These are phyloP conservation scores for Phialophora tarda DNA, from an alignment of 2,329 filamentous ascomycete species.

Conservation along the genomic window DNA sequence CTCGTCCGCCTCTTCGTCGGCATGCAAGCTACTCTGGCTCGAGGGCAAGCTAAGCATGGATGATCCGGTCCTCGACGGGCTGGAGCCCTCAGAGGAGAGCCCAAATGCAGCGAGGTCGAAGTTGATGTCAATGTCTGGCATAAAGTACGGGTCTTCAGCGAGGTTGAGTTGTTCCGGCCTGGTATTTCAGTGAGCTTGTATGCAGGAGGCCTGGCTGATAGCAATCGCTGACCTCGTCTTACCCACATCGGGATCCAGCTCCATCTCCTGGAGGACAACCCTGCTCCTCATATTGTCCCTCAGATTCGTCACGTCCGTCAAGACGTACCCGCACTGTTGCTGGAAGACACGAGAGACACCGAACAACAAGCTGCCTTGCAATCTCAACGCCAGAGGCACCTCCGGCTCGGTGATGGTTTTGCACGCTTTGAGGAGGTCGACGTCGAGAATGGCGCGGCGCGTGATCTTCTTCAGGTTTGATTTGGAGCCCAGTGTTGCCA, in stretches of 20 bases:
- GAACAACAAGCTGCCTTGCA: constrained; percentile 89
- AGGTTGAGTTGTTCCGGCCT: constrained; percentile 79
- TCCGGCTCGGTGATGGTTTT: constrained; percentile 84
- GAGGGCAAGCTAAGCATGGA: constrained; percentile 31
- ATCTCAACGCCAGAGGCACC: constrained; percentile 83
- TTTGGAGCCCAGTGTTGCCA: constrained; percentile 82
- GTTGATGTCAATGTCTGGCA: constrained; percentile 67
- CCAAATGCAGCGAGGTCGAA: constrained; percentile 57
- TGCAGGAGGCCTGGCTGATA: not conserved
- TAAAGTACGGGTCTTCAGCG: constrained; percentile 80
- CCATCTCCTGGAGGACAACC: constrained; percentile 61
- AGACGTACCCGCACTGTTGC: constrained; percentile 85
- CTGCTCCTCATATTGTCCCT: constrained; percentile 75
- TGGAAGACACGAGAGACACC: constrained; percentile 84
- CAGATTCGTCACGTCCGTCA: constrained; percentile 77
- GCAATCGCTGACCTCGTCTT: constrained; percentile 67
- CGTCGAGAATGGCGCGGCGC: constrained; percentile 83
- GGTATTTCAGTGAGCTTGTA: constrained; percentile 3
- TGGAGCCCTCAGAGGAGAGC: constrained; percentile 46
- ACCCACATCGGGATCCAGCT: constrained; percentile 72
- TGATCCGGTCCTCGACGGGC: constrained; percentile 39
- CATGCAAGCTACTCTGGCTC: constrained; percentile 43
- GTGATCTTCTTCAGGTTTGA: constrained; percentile 74
- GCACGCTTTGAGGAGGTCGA: constrained; percentile 85
- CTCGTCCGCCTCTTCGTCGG: constrained; percentile 37